Conservation (phyloP, 768 basidiomycete species). For the Suillus hirtellus region DNA sequence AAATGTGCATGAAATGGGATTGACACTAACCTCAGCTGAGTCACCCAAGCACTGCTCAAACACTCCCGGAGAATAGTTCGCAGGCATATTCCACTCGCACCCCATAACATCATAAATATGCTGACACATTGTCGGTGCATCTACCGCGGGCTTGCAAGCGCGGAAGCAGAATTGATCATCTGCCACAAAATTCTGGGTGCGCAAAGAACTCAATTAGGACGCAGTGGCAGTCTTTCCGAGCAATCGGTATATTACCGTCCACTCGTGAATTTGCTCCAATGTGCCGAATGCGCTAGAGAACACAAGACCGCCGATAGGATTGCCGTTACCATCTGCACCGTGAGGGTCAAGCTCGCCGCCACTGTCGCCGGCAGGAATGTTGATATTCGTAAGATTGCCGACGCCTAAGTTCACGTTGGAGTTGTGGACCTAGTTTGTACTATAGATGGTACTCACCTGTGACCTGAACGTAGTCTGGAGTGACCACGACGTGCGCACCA, state of each 20-base stretch:
- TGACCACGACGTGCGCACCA: conserved; percentile 68
- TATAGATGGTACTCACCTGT: conserved; percentile 43
- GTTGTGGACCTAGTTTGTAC: conserved; percentile 20
- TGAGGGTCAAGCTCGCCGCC: conserved; percentile 74
- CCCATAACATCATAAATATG: conserved; percentile 60
- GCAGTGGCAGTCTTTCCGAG: conserved; percentile 9
- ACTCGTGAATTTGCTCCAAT: conserved; percentile 62
- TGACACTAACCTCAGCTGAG: conserved; percentile 41
- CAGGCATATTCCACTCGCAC: conserved; percentile 65
- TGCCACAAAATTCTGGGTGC: conserved; percentile 59
- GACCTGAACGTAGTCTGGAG: conserved; percentile 75
- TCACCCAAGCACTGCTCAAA: conserved; percentile 58
- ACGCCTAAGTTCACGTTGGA: conserved; percentile 43
- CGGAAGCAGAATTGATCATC: conserved; percentile 69
- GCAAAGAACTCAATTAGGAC: conserved; percentile 11
- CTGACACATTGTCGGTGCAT: conserved; percentile 56
- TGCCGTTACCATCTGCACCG: conserved; percentile 58
- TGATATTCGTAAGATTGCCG: conserved; percentile 65
- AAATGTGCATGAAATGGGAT: not conserved
- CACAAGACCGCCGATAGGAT: conserved; percentile 68
- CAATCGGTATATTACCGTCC: conserved; percentile 53
- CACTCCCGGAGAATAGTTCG: conserved; percentile 42
- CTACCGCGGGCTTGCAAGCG: conserved; percentile 55
- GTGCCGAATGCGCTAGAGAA: conserved; percentile 69
- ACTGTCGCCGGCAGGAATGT: conserved; percentile 58